Evolutionary conservation across 2,329 filamentous ascomycete species (phyloP).

Genomic region (Cyphellophora europaea): DNA sequence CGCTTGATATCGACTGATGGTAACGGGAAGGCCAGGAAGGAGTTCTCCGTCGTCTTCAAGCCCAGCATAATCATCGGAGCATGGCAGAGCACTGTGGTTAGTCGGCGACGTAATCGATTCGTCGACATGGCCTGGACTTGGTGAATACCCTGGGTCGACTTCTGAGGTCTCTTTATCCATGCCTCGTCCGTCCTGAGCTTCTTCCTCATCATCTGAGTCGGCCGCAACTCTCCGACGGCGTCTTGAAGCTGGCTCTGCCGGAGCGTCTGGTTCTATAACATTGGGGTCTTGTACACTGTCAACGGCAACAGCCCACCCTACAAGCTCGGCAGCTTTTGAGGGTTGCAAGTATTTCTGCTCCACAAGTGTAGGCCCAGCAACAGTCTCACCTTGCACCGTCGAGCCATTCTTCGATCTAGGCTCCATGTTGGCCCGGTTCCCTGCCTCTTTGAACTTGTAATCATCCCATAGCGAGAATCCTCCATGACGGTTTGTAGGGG

Average conservation of each 20-base stretch:
- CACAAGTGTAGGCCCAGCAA: not conserved
- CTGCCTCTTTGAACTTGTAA: conserved; percentile 24
- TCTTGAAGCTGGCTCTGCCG: conserved; percentile 5
- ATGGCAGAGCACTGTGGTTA: no score
- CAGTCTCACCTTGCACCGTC: not conserved
- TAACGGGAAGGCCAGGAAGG: no score
- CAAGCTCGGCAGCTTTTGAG: conserved; percentile 4
- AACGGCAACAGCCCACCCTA: conserved; percentile 14
- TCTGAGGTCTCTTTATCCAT: no score
- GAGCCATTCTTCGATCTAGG: conserved; percentile 1
- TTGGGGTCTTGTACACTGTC: conserved; percentile 13
- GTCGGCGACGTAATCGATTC: no score
- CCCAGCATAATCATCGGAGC: no score
- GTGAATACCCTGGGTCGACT: no score
- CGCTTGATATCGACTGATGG: no score
- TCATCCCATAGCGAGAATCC: conserved; percentile 24
- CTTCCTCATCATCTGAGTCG: conserved; percentile 6
- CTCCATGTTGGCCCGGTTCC: conserved; percentile 18
- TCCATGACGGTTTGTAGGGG: conserved; percentile 14
- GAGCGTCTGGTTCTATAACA: conserved; percentile 10
- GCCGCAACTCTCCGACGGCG: conserved; percentile 2
- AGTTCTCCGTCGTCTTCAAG: no score
- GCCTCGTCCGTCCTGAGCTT: no score
- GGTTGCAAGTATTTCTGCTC: not conserved
- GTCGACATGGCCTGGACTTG: no score